phyloP scores from a whole-genome alignment of 2,329 filamentous ascomycete genomes.

The Colletotrichum viniferum region DNA sequence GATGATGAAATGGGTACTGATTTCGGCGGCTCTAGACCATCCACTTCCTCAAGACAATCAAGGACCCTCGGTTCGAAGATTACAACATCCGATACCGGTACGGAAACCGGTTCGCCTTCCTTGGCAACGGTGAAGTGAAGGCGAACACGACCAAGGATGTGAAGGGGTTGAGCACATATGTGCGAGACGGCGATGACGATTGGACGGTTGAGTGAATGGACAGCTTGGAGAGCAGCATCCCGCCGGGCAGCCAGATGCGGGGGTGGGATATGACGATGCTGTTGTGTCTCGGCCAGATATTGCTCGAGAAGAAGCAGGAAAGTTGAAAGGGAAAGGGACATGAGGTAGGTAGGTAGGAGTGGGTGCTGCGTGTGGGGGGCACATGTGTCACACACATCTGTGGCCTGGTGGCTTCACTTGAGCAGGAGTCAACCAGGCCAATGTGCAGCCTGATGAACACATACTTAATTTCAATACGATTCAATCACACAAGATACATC shows the following conservation, averaged over 20 bases:
- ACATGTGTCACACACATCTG: background rate
- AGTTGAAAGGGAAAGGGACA: background rate
- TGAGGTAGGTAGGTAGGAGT: background rate
- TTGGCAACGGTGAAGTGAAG: slow-evolving; percentile 49
- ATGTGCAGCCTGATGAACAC: background rate
- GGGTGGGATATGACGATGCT: background rate
- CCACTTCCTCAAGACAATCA: slow-evolving; percentile 40
- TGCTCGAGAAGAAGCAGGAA: background rate
- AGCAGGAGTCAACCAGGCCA: background rate
- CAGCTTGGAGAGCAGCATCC: background rate
- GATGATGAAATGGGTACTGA: background rate
- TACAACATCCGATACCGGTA: slow-evolving; percentile 37
- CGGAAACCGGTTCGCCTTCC: slow-evolving; percentile 41
- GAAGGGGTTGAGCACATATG: slow-evolving; percentile 45
- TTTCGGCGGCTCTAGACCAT: slow-evolving; percentile 28
- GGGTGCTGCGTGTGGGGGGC: background rate
- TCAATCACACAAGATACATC: background rate
- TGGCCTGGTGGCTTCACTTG: background rate
- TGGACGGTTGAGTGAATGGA: slow-evolving; percentile 45
- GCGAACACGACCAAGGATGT: slow-evolving; percentile 42
- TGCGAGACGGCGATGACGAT: slow-evolving; percentile 46
- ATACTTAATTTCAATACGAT: background rate
- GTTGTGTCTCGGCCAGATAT: background rate
- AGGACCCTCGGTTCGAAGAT: slow-evolving; percentile 35
- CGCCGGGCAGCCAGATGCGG: background rate